Conservation (phyloP, 306 rosid genomes). For the Medicago lupulina region DNA sequence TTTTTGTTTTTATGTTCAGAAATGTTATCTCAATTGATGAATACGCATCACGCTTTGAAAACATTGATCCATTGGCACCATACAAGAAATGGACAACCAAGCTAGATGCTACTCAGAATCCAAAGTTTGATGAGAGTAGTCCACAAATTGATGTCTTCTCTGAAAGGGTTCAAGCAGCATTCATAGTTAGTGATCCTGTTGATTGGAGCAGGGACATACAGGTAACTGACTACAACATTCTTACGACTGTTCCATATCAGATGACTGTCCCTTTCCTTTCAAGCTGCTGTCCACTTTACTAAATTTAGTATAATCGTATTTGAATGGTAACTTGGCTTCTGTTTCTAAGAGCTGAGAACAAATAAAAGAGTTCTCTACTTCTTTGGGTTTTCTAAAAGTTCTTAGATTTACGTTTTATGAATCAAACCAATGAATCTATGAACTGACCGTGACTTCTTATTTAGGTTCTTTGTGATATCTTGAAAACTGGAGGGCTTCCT, state of each 20-base stretch:
- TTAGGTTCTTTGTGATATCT: constrained; percentile 90
- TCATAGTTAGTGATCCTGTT: constrained; percentile 85
- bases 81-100: constrained; percentile 78
- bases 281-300: constrained; percentile 6
- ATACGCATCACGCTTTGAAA: constrained; percentile 75
- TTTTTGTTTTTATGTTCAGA: constrained; percentile 54
- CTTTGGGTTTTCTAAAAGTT: constrained; percentile 13
- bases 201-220: constrained; percentile 99
- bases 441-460: constrained; percentile 36
- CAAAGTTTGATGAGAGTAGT: constrained; percentile 40
- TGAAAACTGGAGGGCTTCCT: constrained; percentile 93
- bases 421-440: constrained; percentile 20
- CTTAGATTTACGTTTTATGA: constrained; percentile 23
- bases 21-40: constrained; percentile 85
- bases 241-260: constrained; percentile 28
- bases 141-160: constrained; percentile 54
- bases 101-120: constrained; percentile 43
- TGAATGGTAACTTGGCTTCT: constrained; percentile 11
- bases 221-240: constrained; percentile 47
- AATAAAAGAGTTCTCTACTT: background rate
- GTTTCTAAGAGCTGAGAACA: constrained; percentile 23
- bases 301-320: constrained; percentile 6
- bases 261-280: background rate
- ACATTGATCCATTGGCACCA: constrained; percentile 85
- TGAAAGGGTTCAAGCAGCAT: constrained; percentile 79